phyloP scores from a whole-genome alignment of 495 filamentous ascomycete species.

The Collariella sp. region DNA sequence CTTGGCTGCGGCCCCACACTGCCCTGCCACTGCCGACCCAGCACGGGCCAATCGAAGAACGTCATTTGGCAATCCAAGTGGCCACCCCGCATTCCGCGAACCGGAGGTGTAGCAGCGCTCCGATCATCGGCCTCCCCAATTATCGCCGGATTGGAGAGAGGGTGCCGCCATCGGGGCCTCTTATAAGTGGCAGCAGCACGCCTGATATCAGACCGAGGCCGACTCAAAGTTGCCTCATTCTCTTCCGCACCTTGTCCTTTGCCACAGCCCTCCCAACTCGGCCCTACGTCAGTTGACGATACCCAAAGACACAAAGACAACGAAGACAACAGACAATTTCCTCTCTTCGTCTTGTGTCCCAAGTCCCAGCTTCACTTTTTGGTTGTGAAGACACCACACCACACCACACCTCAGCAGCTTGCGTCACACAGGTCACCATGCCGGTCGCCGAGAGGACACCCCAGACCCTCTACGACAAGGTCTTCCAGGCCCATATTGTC shows the following conservation, averaged over 20 bases:
- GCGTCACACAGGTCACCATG: slow-evolving; percentile 47
- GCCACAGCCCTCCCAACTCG: background rate
- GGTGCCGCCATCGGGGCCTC: background rate
- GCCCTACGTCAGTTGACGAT: background rate
- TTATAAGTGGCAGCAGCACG: background rate
- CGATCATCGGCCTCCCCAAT: slow-evolving; percentile 25
- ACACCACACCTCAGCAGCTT: background rate
- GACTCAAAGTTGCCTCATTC: background rate
- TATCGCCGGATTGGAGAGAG: slow-evolving; percentile 3
- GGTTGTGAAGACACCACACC: background rate
- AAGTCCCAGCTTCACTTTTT: background rate
- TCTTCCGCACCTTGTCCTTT: background rate
- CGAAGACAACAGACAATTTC: too few relatives aligned
- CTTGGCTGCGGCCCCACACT: background rate
- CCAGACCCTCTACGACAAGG: slow-evolving; percentile 95
- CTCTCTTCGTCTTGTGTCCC: too few relatives aligned
- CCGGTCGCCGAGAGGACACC: slow-evolving; percentile 67
- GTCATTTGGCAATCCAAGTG: slow-evolving; percentile 26
- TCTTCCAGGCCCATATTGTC: slow-evolving; percentile 86
- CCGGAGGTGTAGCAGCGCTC: slow-evolving; percentile 24
- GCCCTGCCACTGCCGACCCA: background rate
- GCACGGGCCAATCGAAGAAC: slow-evolving; percentile 19
- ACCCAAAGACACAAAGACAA: background rate
- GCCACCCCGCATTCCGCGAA: slow-evolving; percentile 35
- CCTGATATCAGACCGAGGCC: background rate